These are phyloP conservation scores for Paraconiothyrium sp. DNA, from an alignment of 2,329 filamentous ascomycete genomes.

Conservation along the genomic window DNA sequence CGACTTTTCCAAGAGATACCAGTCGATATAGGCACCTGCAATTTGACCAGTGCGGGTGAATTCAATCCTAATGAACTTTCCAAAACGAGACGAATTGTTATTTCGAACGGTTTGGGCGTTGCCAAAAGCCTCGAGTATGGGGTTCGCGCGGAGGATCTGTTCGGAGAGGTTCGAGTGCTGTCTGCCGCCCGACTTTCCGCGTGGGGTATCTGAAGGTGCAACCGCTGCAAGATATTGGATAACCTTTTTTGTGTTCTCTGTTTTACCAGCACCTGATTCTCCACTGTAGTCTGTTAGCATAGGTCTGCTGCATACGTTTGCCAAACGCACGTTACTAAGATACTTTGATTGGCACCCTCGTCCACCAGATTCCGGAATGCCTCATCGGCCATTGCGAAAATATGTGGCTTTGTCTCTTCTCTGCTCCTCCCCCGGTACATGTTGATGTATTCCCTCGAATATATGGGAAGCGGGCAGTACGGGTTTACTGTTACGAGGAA, in stretches of 20 bases:
- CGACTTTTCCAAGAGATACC: constrained; percentile 99
- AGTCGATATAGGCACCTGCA: constrained; percentile 95
- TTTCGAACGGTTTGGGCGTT: constrained; percentile 98
- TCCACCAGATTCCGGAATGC: constrained; percentile 96
- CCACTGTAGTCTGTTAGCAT: constrained; percentile 60
- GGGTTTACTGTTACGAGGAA: constrained; percentile 98
- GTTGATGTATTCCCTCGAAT: constrained; percentile 95
- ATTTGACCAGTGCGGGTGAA: constrained; percentile 90
- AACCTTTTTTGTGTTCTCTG: constrained; percentile 99
- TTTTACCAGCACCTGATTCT: constrained; percentile 97
- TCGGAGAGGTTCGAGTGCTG: constrained; percentile 89
- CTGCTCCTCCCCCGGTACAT: constrained; percentile 94
- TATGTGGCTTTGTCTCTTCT: constrained; percentile 96
- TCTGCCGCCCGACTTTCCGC: constrained; percentile 67
- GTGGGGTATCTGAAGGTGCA: constrained; percentile 80
- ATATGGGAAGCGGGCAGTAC: constrained; percentile 93
- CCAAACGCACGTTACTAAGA: constrained; percentile 79
- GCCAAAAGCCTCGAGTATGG: constrained; percentile 96
- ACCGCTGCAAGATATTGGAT: constrained; percentile 98
- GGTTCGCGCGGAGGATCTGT: constrained; percentile 94
- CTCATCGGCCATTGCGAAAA: constrained; percentile 96
- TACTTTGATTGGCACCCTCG: constrained; percentile 95
- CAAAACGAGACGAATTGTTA: constrained; percentile 97
- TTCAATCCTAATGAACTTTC: constrained; percentile 98
- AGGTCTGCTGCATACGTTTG: not conserved